These are phyloP conservation scores for Crassisporium funariophilum DNA, from an alignment of 768 basidiomycete genomes.

Conservation along the genomic window DNA sequence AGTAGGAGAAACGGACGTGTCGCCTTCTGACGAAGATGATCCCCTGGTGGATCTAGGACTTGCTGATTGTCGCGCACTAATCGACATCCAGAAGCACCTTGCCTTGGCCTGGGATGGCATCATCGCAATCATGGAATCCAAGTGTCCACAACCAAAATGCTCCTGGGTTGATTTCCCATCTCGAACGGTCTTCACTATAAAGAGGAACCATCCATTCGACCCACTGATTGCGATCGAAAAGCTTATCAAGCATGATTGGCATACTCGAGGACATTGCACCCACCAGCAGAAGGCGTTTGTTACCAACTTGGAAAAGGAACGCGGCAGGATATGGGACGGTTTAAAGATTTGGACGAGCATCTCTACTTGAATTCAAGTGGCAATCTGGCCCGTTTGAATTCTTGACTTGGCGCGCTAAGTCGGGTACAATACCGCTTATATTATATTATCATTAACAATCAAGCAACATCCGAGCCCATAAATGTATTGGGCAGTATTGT, in stretches of 20 bases:
- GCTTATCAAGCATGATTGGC: background rate
- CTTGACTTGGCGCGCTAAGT: too few species aligned
- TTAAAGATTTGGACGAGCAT: background rate
- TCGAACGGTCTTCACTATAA: background rate
- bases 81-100: slow-evolving; percentile 13
- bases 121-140: background rate
- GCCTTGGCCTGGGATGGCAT: slow-evolving; percentile 10
- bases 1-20: slow-evolving; percentile 4
- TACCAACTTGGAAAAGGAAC: background rate
- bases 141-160: background rate
- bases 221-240: background rate
- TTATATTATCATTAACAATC: too few species aligned
- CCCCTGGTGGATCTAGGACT: background rate
- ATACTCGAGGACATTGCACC: background rate
- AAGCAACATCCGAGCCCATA: too few species aligned
- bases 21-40: slow-evolving; percentile 2
- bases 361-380: too few species aligned
- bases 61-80: background rate
- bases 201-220: background rate
- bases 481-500: too few species aligned
- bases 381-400: too few species aligned
- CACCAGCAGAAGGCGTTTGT: background rate
- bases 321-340: background rate
- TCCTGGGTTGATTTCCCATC: background rate
- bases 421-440: too few species aligned